Evolutionary conservation across 2,329 filamentous ascomycete species (phyloP), one percentile per base, ranked within the genome.

Genomic region (Alternaria ventricosa): DNA sequence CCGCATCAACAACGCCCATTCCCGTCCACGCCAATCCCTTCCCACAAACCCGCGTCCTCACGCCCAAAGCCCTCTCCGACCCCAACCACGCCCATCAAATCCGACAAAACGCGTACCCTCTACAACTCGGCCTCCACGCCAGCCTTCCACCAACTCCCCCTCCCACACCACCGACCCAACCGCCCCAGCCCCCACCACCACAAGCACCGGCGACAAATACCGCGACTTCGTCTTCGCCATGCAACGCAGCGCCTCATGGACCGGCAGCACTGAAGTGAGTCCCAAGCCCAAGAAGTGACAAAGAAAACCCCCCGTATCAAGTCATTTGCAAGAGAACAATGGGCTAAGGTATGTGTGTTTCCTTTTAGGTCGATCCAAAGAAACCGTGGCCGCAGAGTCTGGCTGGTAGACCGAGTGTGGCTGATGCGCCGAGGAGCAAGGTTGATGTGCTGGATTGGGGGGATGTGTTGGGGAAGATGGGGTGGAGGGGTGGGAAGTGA

Each of bases 221-320:
- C 68, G 69, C 23, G 70, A 75, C 53, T 76, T 64, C 41, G 22
- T 60, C 18, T 66, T 64, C 36, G 67, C 63, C 3, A 45, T 63
- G 12, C 53, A 65, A 43, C 63, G 67, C 6, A 33, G 55, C 23
- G 73, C 69, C 1, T 69, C 68, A 1, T 63, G 59, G 12, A 76
- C 70, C 0, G 75, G 71, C 5, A 74, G 65, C 46, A 70, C 56
- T 1, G 47, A 55, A 33, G 75, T 75, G 66, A 71, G 72, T 72
- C 12, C 63, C 5, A 58, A 25, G 23, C 44, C 55, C 20, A 33
- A 43, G 33, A 53, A 18, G 15, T 15, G 22, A 27, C 23, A 18
- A 13, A 3, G n/a, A 43, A 22, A n/a, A n/a, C n/a, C n/a, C 20
- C 20, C 30, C 27, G 10, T 12, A 63, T 57, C 10, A 28, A 28